Percentiles rank a stretch among this genome's conserved stretches.
Conservation (phyloP, 2,329 filamentous ascomycete species). For the Emmonsiellopsis sp. region DNA sequence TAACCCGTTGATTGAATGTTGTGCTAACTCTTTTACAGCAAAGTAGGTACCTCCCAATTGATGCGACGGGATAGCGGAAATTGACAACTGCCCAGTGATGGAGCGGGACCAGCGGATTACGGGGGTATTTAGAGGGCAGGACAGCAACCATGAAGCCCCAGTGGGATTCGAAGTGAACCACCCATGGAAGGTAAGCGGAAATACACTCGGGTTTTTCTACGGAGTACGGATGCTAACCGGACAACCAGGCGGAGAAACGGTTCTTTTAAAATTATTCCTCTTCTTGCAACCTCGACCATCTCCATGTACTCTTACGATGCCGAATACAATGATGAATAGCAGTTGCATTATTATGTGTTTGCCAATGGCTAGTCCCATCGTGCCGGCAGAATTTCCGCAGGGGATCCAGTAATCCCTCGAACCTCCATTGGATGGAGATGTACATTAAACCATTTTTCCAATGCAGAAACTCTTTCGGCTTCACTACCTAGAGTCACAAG, state of each 20-base stretch:
- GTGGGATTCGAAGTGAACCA: slow-evolving; percentile 58
- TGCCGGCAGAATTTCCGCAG: slow-evolving; percentile 32
- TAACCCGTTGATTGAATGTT: slow-evolving; percentile 10
- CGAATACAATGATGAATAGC: background rate
- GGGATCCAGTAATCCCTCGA: slow-evolving; percentile 40
- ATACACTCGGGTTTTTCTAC: background rate
- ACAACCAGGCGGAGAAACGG: slow-evolving; percentile 1
- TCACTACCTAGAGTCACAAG: slow-evolving; percentile 42
- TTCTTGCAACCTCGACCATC: background rate
- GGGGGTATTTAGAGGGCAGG: slow-evolving; percentile 52
- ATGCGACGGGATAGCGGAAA: slow-evolving; percentile 4
- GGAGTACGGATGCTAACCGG: background rate
- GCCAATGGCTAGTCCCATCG: background rate
- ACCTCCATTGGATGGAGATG: slow-evolving; percentile 42
- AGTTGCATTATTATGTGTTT: background rate
- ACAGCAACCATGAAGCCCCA: slow-evolving; percentile 49
- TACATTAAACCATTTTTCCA: slow-evolving; percentile 46
- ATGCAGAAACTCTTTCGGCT: slow-evolving; percentile 42
- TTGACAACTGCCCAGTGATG: slow-evolving; percentile 46
- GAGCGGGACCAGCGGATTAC: slow-evolving; percentile 55
- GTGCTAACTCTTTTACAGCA: slow-evolving; percentile 40
- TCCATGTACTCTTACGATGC: background rate
- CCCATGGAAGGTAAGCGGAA: slow-evolving; percentile 52
- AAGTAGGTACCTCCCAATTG: slow-evolving; percentile 34
- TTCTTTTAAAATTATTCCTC: background rate